Percentiles rank a stretch among this genome's conserved stretches.
These are phyloP conservation scores for Cyanidioschyzon merolae DNA, from an alignment of 23 red algal genomes.

Conservation along the genomic window DNA sequence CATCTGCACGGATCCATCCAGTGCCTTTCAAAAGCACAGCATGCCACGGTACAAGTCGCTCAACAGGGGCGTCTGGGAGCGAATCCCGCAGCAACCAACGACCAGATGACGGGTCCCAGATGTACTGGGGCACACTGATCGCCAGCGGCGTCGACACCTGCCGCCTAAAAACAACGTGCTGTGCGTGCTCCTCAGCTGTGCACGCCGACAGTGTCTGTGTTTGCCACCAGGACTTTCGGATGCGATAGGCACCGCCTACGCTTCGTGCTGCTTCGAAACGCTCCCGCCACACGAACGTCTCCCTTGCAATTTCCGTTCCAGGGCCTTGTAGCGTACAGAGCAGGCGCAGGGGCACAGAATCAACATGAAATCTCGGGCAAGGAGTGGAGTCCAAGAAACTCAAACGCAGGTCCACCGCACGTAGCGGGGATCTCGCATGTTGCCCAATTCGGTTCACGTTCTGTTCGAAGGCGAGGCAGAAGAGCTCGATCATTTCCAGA, in stretches of 20 bases:
- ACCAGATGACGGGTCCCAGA: not conserved
- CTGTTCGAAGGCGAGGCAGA: not conserved
- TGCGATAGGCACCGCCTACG: not conserved
- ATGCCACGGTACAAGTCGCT: not conserved
- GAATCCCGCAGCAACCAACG: not conserved
- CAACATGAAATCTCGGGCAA: not conserved
- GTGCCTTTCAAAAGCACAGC: conserved; percentile 4
- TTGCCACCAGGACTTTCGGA: not conserved
- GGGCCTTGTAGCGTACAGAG: not conserved
- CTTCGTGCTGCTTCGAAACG: not conserved
- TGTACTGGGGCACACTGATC: too few species aligned
- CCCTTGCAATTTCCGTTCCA: not conserved
- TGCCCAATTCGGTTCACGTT: not conserved
- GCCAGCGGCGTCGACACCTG: not conserved
- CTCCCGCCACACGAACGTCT: not conserved
- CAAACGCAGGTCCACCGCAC: not conserved
- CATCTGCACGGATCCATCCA: not conserved
- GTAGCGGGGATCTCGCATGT: not conserved
- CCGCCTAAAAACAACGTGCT: not conserved
- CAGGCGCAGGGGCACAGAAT: conserved; percentile 7
- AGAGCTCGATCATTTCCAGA: not conserved
- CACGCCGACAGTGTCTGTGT: not conserved
- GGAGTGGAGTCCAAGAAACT: not conserved
- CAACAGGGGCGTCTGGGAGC: not conserved
- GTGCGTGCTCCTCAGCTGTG: not conserved